Evolutionary conservation across 2,329 filamentous ascomycete species (phyloP).

Genomic region (Claviceps paspali): DNA sequence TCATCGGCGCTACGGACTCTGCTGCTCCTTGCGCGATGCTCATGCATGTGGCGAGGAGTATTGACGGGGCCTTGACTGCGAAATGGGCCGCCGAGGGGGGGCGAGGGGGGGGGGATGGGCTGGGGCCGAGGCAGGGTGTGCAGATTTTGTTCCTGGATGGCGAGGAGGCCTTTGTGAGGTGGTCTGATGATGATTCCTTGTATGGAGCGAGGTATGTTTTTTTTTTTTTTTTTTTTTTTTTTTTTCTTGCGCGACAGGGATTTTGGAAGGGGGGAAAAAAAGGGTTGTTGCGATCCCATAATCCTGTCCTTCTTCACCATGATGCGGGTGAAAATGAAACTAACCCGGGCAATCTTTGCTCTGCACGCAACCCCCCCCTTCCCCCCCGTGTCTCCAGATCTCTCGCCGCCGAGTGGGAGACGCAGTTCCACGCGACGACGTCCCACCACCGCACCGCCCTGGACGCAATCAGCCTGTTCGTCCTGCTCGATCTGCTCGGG

Average conservation of each 20-base stretch:
- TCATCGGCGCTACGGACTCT: conserved; percentile 87
- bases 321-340: too few relatives aligned
- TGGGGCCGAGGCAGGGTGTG: conserved; percentile 67
- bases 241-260: too few relatives aligned
- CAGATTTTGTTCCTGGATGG: conserved; percentile 87
- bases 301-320: too few relatives aligned
- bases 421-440: conserved; percentile 48
- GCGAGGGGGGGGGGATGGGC: conserved; percentile 38
- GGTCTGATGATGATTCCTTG: conserved; percentile 69
- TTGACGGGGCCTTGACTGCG: conserved; percentile 63
- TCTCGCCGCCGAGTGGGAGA: conserved; percentile 71
- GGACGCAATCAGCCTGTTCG: conserved; percentile 69
- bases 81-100: conserved; percentile 69
- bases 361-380: too few relatives aligned
- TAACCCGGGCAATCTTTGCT: too few relatives aligned
- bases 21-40: conserved; percentile 91
- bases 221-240: too few relatives aligned
- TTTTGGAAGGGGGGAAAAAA: too few relatives aligned
- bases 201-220: conserved; percentile 68
- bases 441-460: conserved; percentile 64
- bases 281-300: too few relatives aligned
- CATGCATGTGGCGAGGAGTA: conserved; percentile 66
- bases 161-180: conserved; percentile 76
- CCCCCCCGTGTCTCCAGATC: conserved; percentile 32
- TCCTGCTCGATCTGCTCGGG: conserved; percentile 84